Evolutionary conservation across 139 green algal genomes (phyloP).

Genomic region (Picochlorum sp.): DNA sequence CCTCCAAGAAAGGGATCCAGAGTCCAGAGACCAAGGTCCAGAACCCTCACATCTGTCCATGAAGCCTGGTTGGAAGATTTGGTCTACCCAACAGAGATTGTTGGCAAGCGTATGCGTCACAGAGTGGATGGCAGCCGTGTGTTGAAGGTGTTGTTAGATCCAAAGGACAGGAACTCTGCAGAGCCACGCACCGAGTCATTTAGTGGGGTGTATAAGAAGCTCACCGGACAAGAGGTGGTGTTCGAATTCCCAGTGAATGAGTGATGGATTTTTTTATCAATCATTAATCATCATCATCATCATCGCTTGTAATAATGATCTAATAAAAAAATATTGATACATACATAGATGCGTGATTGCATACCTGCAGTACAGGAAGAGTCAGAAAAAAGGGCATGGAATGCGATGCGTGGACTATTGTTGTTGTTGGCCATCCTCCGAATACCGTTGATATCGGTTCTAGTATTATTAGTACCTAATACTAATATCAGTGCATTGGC

Average conservation of each 20-base stretch:
- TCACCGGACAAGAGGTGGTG: slow-evolving; percentile 92
- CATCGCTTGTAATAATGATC: no score
- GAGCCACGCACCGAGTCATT: slow-evolving; percentile 99
- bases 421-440: no score
- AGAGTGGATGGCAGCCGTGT: slow-evolving; percentile 82
- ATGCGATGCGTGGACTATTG: no score
- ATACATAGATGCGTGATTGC: no score
- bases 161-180: slow-evolving; percentile 95
- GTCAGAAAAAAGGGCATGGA: no score
- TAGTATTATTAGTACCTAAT: no score
- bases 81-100: slow-evolving; percentile 98
- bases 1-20: slow-evolving; percentile 55
- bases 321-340: no score
- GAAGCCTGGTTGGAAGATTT: slow-evolving; percentile 91
- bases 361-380: no score
- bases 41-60: slow-evolving; percentile 95
- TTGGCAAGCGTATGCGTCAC: slow-evolving; percentile 96
- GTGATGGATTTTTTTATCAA: no score
- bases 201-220: slow-evolving; percentile 94
- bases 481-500: no score
- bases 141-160: slow-evolving; percentile 91
- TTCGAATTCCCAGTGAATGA: slow-evolving; percentile 85
- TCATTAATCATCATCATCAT: no score
- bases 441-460: no score
- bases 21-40: slow-evolving; percentile 66